Evolutionary conservation across 345 rosid genomes (phyloP).

Genomic region (Corchorus capsularis): DNA sequence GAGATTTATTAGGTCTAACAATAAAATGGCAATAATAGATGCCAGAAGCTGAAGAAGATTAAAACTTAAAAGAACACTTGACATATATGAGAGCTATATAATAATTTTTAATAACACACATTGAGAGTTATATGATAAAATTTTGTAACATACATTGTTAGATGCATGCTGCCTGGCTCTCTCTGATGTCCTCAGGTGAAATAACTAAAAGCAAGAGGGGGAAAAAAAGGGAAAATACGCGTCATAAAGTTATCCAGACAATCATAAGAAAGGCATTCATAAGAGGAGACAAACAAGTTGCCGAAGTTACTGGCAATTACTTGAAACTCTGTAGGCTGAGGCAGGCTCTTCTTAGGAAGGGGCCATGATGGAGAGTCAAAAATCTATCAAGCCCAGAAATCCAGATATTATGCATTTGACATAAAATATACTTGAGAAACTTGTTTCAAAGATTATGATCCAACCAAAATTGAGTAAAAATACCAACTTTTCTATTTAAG

Average conservation of each 20-base stretch:
- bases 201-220: slow-evolving; percentile 36
- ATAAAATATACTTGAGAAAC: background rate
- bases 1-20: slow-evolving; percentile 15
- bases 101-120: slow-evolving; percentile 27
- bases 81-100: background rate
- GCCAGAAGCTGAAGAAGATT: background rate
- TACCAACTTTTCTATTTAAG: slow-evolving; percentile 51
- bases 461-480: slow-evolving; percentile 9
- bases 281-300: background rate
- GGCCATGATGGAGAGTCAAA: slow-evolving; percentile 27
- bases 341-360: slow-evolving; percentile 32
- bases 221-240: background rate
- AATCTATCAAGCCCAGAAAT: slow-evolving; percentile 36
- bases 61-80: slow-evolving; percentile 2
- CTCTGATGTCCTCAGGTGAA: slow-evolving; percentile 45
- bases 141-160: slow-evolving; percentile 28
- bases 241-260: slow-evolving; percentile 10
- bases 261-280: slow-evolving; percentile 3
- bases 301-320: slow-evolving; percentile 24
- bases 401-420: background rate
- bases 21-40: slow-evolving; percentile 1
- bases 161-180: slow-evolving; percentile 40
- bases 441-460: slow-evolving; percentile 1
- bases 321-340: slow-evolving; percentile 36
- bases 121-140: background rate